Evolutionary conservation across 208 protist species (phyloP).

Genomic region (Leishmania gerbilli): DNA sequence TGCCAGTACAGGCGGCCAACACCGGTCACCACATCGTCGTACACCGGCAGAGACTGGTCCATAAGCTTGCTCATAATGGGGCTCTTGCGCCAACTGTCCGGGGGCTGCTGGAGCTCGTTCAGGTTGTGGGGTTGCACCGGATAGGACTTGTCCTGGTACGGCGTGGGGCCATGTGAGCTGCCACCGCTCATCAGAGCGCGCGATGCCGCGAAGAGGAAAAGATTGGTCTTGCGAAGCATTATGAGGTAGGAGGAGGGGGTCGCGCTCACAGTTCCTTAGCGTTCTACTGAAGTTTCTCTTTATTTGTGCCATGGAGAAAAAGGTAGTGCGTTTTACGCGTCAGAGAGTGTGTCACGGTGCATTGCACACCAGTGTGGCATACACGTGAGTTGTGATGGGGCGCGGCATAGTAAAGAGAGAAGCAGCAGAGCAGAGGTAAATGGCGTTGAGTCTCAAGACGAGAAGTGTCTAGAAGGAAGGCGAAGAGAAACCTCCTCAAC

Average conservation of each 20-base stretch:
- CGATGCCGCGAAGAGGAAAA: constrained; percentile 66
- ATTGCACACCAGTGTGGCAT: background rate
- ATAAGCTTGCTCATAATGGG: constrained; percentile 90
- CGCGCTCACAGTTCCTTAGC: constrained; percentile 20
- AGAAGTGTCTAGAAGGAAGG: background rate
- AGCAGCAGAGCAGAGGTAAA: background rate
- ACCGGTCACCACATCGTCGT: constrained; percentile 87
- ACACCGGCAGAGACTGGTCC: constrained; percentile 85
- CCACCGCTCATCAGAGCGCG: constrained; percentile 61
- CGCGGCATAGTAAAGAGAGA: background rate
- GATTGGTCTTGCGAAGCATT: constrained; percentile 80
- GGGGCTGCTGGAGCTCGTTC: constrained; percentile 77
- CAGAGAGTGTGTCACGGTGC: background rate
- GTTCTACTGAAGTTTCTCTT: constrained; percentile 1
- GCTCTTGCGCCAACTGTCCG: constrained; percentile 84
- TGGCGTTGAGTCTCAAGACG: background rate
- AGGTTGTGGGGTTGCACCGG: constrained; percentile 83
- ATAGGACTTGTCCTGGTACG: constrained; percentile 87
- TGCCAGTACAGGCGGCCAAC: constrained; percentile 86
- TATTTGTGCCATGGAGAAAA: background rate
- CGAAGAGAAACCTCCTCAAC: background rate
- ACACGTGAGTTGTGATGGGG: background rate
- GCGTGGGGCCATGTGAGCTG: constrained; percentile 55
- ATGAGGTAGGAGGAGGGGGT: constrained; percentile 12
- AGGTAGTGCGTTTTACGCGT: background rate